Base-by-base conservation (phyloP, 1,139 yeast genomes). In the Diutina neorugosa region DNA sequence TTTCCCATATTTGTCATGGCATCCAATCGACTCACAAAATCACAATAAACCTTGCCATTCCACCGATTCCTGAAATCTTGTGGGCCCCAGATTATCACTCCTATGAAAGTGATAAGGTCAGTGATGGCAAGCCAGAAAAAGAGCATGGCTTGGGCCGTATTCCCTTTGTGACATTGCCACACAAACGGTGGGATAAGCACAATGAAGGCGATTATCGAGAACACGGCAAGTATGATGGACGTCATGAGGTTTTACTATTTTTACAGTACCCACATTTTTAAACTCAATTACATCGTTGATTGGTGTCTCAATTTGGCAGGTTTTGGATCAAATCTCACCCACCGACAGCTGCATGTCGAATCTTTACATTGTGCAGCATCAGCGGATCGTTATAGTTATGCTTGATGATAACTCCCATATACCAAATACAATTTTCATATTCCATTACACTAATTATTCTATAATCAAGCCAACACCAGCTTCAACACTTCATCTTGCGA, bases 401-500 rank as follows among this genome's bases (percentile, higher is more conserved):
- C n/a, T n/a, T n/a, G n/a, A n/a, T n/a, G n/a, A n/a, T n/a, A n/a
- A n/a, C n/a, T n/a, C 7, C 12, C 37, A n/a, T n/a, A 18, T n/a
- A 20, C 19, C 21, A n/a, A 16, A 16, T 16, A 16, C 21, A 41
- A 7, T 11, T n/a, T 44, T 21, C 16, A 11, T 23, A 44, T 44
- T 44, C 23, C 48, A 23, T 44, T 21, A 21, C 48, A 44, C 48
- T 31, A 31, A 31, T 31, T 31, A 44, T 14, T 44, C 48, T 44
- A 44, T 44, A 20, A 46, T 18, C 27, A 46, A 18, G 50, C 50
- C 27, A 46, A 23, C 20, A 46, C 50, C 27, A 23, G 50, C 50
- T 46, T 46, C 50, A 46, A 46, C 41, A 46, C 50, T 27, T 46
- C 50, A 16, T 46, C 27, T 25, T 25, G 40, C 14, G 50, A 25